phyloP scores from a whole-genome alignment of 2,329 filamentous ascomycete species.

The Trichoderma lentiforme region DNA sequence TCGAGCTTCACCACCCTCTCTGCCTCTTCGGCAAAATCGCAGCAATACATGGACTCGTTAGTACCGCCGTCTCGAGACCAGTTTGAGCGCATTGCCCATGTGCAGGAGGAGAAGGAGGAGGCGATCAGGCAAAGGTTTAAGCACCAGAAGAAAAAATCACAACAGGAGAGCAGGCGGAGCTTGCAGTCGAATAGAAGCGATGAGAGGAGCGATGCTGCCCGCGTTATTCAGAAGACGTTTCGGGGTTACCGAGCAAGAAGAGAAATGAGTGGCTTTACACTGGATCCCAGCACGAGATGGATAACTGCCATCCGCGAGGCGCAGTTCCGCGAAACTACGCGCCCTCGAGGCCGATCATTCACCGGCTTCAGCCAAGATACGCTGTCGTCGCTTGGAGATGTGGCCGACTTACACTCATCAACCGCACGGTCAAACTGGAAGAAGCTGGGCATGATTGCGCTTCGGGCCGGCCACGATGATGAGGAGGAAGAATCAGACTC shows the following conservation, averaged over 20 bases:
- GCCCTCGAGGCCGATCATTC: constrained; percentile 37
- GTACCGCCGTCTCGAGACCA: constrained; percentile 45
- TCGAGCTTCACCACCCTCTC: constrained; percentile 12
- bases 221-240: constrained; percentile 67
- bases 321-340: constrained; percentile 50
- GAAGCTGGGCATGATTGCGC: constrained; percentile 66
- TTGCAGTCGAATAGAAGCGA: constrained; percentile 19
- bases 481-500: constrained; percentile 44
- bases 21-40: constrained; percentile 26
- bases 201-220: constrained; percentile 46
- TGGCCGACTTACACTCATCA: constrained; percentile 23
- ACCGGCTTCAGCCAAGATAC: constrained; percentile 16
- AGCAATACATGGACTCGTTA: constrained; percentile 51
- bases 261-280: constrained; percentile 63
- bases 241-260: constrained; percentile 71
- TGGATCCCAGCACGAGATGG: constrained; percentile 71
- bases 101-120: constrained; percentile 48
- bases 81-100: constrained; percentile 46
- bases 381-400: constrained; percentile 19
- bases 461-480: constrained; percentile 68
- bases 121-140: constrained; percentile 41
- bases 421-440: constrained; percentile 70
- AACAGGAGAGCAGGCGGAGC: constrained; percentile 30
- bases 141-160: constrained; percentile 36
- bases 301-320: constrained; percentile 60